These are phyloP conservation scores for Ramaria rubella DNA, from an alignment of 768 basidiomycete genomes.

Conservation along the genomic window DNA sequence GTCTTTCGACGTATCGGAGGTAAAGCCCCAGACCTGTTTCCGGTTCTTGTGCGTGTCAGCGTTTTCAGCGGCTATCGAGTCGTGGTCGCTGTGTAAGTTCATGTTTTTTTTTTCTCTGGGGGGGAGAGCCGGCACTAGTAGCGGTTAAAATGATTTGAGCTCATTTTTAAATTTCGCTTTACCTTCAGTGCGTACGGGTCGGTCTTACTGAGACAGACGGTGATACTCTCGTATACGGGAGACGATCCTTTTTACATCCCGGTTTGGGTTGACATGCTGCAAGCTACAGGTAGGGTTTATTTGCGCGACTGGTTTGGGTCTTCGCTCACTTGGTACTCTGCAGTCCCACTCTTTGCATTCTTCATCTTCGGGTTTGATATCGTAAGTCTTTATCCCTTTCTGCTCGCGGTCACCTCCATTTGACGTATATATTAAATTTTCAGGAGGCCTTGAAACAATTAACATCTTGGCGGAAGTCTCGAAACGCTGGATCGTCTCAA, in stretches of 20 bases:
- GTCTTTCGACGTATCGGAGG: not conserved
- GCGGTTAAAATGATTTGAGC: no score
- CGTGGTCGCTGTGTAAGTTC: not conserved
- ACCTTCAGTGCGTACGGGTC: not conserved
- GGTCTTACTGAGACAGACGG: not conserved
- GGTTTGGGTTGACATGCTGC: not conserved
- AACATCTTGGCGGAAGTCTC: no score
- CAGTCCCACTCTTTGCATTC: not conserved
- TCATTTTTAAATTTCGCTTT: no score
- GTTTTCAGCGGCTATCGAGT: not conserved
- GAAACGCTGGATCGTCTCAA: no score
- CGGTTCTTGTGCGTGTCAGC: not conserved
- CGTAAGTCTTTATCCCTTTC: no score
- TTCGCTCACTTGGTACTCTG: not conserved
- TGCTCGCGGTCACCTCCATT: no score
- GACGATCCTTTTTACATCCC: not conserved
- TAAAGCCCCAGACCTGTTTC: not conserved
- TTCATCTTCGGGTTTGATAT: not conserved
- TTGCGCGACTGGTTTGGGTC: no score
- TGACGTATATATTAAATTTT: no score
- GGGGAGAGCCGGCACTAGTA: no score
- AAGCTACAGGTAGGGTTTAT: not conserved
- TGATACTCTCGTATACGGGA: not conserved
- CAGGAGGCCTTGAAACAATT: no score
- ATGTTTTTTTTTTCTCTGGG: not conserved